phyloP scores from a whole-genome alignment of 2,329 filamentous ascomycete genomes.

The Colletotrichum coccodes region DNA sequence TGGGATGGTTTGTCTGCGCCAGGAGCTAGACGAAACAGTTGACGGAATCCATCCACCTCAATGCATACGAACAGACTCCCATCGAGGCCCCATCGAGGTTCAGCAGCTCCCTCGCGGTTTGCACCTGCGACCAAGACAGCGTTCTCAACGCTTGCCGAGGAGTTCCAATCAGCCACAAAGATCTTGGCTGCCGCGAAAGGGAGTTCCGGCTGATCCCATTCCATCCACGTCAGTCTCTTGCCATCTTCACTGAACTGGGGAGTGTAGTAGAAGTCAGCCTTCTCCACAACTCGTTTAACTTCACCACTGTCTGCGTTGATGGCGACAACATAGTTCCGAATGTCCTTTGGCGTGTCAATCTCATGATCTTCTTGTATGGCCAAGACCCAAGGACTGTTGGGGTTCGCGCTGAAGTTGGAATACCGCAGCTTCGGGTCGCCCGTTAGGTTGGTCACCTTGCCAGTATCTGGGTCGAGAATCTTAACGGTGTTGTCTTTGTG shows the following conservation, averaged over 20 bases:
- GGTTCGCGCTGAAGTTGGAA: conserved; percentile 57
- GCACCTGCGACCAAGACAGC: conserved; percentile 52
- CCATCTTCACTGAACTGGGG: conserved; percentile 60
- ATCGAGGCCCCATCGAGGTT: conserved; percentile 62
- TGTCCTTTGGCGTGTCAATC: conserved; percentile 41
- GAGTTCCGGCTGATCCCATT: conserved; percentile 65
- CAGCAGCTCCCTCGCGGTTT: conserved; percentile 53
- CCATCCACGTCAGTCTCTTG: conserved; percentile 58
- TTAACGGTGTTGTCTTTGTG: conserved; percentile 55
- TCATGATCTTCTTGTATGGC: conserved; percentile 63
- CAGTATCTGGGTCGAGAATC: conserved; percentile 49
- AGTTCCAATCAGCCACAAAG: conserved; percentile 53
- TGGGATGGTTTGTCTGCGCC: conserved; percentile 39
- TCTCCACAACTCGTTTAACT: conserved; percentile 50
- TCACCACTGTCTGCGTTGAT: conserved; percentile 53
- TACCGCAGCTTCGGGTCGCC: conserved; percentile 49
- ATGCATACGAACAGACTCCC: conserved; percentile 58
- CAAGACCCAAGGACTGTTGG: conserved; percentile 52
- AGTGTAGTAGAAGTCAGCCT: conserved; percentile 63
- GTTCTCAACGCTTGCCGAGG: conserved; percentile 43
- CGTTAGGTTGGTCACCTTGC: conserved; percentile 45
- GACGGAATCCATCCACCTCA: conserved; percentile 57
- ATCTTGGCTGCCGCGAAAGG: conserved; percentile 60
- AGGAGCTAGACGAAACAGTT: conserved; percentile 53
- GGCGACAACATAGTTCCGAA: conserved; percentile 51